Base-by-base conservation (phyloP, 257 asterid genomes). In the Nicotiana benthamiana region DNA sequence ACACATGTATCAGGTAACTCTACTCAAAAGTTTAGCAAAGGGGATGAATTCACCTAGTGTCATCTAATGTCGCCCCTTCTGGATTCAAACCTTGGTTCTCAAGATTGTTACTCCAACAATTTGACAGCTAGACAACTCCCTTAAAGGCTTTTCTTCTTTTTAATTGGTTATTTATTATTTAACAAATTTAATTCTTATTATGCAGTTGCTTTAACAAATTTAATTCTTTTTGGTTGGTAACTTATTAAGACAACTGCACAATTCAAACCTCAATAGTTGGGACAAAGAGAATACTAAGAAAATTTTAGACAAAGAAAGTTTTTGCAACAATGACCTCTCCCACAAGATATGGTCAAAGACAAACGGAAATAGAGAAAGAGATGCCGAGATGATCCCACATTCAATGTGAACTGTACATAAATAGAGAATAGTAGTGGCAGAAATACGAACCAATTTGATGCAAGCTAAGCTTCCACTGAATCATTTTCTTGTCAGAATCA, bases 381-480 rank as follows among this genome's bases (percentile, higher is more conserved):
- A 46, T 70, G 59, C 36, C 11, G 15, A 20, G 24, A 22, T n/a
- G 59, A 48, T 48, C 51, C 40, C 51, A 74, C n/a, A 46, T 30
- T 20, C 76, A 46, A 26, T 54, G 54, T 43, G 46, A 43, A 70
- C 77, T 70, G 59, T 20, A 46, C 18, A 72, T 22, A 46, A 15
- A 72, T 1, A 72, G 57, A 67, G 80, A 78, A 75, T 9, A 68
- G 81, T 79, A 51, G 72, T 66, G 89, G 40, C 57, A 59, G 66
- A 68, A 68, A 77, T 81, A 86, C 95, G 59, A 75, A 95, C 99
- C 99, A 80, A 95, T 95, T 84, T 95, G 99, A 84, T 90, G 89
- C 81, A 95, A 90, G 86, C 64, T 80, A 81, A 85, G 90, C 91
- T 81, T 91, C 99, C 99, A 95, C 75, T 90, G 94, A 82, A 86